phyloP scores from a whole-genome alignment of 768 basidiomycete genomes.

The Xerocomellus dryophilus region DNA sequence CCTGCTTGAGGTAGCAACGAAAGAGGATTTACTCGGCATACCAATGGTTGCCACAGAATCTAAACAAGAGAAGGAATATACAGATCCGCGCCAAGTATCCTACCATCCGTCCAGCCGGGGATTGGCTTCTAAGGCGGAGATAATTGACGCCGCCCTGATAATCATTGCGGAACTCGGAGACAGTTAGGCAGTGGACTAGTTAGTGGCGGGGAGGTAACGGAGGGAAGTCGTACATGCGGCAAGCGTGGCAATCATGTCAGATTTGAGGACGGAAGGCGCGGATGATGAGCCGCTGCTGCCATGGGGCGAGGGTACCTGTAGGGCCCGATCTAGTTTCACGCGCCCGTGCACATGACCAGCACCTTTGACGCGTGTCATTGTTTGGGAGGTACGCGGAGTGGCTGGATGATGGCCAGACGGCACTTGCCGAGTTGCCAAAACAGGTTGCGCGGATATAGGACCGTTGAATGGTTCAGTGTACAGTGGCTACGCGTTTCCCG shows the following conservation, averaged over 20 bases:
- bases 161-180: conserved; percentile 35
- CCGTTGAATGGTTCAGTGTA: too few relatives aligned
- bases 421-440: conserved; percentile 4
- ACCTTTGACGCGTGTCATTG: conserved; percentile 37
- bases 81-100: conserved; percentile 63
- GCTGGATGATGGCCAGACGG: too few relatives aligned
- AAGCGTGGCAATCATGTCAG: conserved; percentile 33
- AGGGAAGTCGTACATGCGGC: conserved; percentile 45
- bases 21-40: conserved; percentile 36
- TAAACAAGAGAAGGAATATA: conserved; percentile 53
- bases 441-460: too few relatives aligned
- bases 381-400: conserved; percentile 29
- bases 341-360: conserved; percentile 66
- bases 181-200: conserved; percentile 28
- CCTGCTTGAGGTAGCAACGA: conserved; percentile 49
- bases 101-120: conserved; percentile 70
- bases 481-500: conserved; percentile 20
- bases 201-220: conserved; percentile 55
- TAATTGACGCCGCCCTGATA: conserved; percentile 51
- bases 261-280: conserved; percentile 29
- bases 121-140: conserved; percentile 43
- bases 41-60: conserved; percentile 33
- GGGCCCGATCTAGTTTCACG: conserved; percentile 39
- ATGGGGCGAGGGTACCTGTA: too few relatives aligned
- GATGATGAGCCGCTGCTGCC: conserved; percentile 40